Evolutionary conservation across 169 alveolate genomes (phyloP).

Genomic region (Nephromyces sp.): DNA sequence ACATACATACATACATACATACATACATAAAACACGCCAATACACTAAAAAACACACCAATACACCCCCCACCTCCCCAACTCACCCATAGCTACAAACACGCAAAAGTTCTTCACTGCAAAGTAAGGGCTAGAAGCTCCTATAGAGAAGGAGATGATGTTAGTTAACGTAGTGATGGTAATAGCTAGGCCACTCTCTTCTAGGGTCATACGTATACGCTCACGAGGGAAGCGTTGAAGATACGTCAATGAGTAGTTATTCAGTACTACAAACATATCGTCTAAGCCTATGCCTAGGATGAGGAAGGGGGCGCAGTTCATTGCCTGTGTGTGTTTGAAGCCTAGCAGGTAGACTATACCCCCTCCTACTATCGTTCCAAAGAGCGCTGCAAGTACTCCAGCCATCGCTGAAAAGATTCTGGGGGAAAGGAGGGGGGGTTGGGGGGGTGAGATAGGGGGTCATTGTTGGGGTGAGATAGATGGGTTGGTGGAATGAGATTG

Average conservation of each 20-base stretch:
- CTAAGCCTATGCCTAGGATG: conserved; percentile 54
- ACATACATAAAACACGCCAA: too few relatives aligned
- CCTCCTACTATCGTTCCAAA: conserved; percentile 52
- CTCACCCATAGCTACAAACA: conserved; percentile 27
- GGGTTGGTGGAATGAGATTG: too few relatives aligned
- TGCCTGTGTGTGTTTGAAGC: conserved; percentile 54
- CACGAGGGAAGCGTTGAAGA: conserved; percentile 42
- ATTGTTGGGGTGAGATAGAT: too few relatives aligned
- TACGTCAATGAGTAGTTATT: conserved; percentile 49
- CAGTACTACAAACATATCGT: conserved; percentile 49
- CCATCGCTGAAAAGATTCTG: conserved; percentile 39
- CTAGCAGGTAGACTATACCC: conserved; percentile 45
- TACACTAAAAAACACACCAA: too few relatives aligned
- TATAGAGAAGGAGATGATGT: conserved; percentile 29
- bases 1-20: too few relatives aligned
- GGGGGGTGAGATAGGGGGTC: too few relatives aligned
- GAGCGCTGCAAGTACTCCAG: conserved; percentile 54
- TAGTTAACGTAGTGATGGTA: conserved; percentile 35
- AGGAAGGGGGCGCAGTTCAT: conserved; percentile 50
- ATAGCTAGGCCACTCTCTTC: conserved; percentile 40
- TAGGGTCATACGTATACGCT: conserved; percentile 41
- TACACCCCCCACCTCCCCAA: conserved; percentile 27
- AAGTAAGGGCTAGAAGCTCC: conserved; percentile 36
- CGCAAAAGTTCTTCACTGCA: conserved; percentile 35
- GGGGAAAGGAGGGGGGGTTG: too few relatives aligned